A percentile compares a stretch with the other conserved stretches of the same genome.
Conservation (phyloP, 176 grass and related monocot genomes). For the Oryza coarctata region DNA sequence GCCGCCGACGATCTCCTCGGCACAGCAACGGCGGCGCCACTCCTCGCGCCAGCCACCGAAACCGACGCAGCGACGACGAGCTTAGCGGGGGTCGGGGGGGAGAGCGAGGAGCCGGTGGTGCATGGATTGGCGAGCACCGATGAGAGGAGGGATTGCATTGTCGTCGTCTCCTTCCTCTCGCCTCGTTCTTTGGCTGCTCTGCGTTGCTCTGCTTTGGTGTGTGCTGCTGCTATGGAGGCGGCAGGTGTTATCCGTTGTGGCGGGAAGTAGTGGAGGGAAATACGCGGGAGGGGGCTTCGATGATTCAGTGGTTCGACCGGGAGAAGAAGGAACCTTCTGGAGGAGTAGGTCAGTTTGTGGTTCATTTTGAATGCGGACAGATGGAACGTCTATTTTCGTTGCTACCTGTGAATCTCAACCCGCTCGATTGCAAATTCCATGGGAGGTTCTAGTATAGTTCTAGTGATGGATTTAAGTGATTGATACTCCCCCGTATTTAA, state of each 20-base stretch:
- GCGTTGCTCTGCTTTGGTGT: background rate
- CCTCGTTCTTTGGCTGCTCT: background rate
- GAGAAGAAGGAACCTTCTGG: background rate
- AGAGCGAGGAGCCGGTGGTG: slow-evolving; percentile 24
- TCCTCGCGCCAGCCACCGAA: background rate
- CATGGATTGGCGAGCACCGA: slow-evolving; percentile 36
- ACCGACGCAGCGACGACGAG: background rate
- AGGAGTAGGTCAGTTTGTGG: background rate
- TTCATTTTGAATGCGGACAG: background rate
- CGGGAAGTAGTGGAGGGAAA: slow-evolving; percentile 19
- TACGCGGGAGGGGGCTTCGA: background rate
- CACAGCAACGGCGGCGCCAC: background rate
- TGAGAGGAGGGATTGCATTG: slow-evolving; percentile 43
- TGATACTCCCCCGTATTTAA: too few species aligned
- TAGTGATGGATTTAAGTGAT: too few species aligned
- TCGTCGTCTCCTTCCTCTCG: background rate
- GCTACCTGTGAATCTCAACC: background rate
- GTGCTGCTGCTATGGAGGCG: background rate
- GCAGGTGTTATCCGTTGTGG: slow-evolving; percentile 21
- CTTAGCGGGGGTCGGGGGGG: background rate
- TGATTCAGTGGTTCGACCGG: background rate
- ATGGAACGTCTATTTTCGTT: background rate
- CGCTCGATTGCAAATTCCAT: background rate
- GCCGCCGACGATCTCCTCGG: slow-evolving; percentile 1
- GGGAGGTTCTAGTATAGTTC: background rate